Percentiles rank a stretch among this genome's conserved stretches.
Conservation (phyloP, 2,329 filamentous ascomycete species). For the Aspergillus sp. region DNA sequence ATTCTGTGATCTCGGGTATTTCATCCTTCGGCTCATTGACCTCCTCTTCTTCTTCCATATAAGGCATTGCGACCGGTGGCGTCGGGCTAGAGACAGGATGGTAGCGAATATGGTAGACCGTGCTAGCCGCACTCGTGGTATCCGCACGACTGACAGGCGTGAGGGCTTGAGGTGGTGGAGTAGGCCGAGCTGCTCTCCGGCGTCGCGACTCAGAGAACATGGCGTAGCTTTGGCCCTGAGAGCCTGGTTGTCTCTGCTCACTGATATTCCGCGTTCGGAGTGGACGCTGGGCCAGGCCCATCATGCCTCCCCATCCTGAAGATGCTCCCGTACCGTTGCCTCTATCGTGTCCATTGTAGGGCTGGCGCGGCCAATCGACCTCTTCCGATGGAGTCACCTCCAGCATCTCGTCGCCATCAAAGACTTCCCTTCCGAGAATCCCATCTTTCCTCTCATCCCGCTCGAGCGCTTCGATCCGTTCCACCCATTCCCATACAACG, state of each 20-base stretch:
- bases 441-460: constrained; percentile 90
- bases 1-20: constrained; percentile 11
- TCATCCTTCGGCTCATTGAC: constrained; percentile 15
- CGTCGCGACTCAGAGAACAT: constrained; percentile 7
- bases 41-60: constrained; percentile 27
- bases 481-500: constrained; percentile 98
- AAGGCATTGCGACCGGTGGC: constrained; percentile 30
- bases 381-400: constrained; percentile 57
- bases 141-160: constrained; percentile 54
- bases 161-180: constrained; percentile 41
- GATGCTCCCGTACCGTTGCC: constrained; percentile 28
- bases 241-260: constrained; percentile 16
- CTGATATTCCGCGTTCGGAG: constrained; percentile 27
- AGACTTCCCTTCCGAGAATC: constrained; percentile 81
- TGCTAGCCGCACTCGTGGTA: constrained; percentile 55
- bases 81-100: constrained; percentile 46
- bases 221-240: constrained; percentile 9
- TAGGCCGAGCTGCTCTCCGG: constrained; percentile 20
- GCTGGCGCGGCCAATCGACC: constrained; percentile 39
- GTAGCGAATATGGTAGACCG: constrained; percentile 56
- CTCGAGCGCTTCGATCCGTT: constrained; percentile 85
- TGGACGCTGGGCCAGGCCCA: constrained; percentile 29
- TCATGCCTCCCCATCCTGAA: constrained; percentile 33
- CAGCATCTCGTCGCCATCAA: constrained; percentile 89
- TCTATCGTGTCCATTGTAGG: constrained; percentile 32